Base-by-base conservation (phyloP, 306 rosid genomes). In the Pterocarpus santalinus region DNA sequence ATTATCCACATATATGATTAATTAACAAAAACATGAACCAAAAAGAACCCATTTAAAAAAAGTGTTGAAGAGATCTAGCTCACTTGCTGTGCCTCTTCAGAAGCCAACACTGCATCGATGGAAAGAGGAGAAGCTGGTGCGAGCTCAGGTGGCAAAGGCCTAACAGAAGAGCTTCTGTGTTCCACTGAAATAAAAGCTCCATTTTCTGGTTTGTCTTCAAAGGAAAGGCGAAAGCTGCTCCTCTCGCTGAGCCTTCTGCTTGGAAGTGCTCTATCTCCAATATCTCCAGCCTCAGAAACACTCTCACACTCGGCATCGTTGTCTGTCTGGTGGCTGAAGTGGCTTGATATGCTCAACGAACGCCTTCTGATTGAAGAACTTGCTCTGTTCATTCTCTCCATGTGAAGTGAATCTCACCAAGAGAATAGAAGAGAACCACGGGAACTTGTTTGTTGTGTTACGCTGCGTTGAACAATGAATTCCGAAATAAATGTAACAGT, bases 201-300 rank as follows among this genome's bases (percentile, higher is more conserved):
- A 80, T 73, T 78, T 80, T 47, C 90, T 12, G 81, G 77, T 15
- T 46, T 85, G 68, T 63, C 77, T 39, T 87, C 93, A 10, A 85
- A 62, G 2, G 94, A 88, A 16, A 87, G 57, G 28, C 57, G 72
- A 35, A 86, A 46, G 73, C 85, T 91, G 71, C 46, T 62, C 65
- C 87, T 85, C 30, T 79, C 86, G 72, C 97, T 87, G 77, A 82
- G 43, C 72, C 91, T 86, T 78, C 76, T 87, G 79, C 89, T 84
- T 2, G 64, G 65, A 78, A 91, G 94, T 65, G 91, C 94, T 35
- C 98, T 83, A 74, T 95, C 97, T 35, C 99, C 97, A 15, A 91
- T 90, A 56, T 95, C 99, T 34, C 99, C 99, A 4, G 92, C 98
- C 85, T 95, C 94, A 28, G 99, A 93, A 64, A 89, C 94, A 64